Evolutionary conservation across 2,329 filamentous ascomycete species (phyloP).

Genomic region (Cordyceps militaris): DNA sequence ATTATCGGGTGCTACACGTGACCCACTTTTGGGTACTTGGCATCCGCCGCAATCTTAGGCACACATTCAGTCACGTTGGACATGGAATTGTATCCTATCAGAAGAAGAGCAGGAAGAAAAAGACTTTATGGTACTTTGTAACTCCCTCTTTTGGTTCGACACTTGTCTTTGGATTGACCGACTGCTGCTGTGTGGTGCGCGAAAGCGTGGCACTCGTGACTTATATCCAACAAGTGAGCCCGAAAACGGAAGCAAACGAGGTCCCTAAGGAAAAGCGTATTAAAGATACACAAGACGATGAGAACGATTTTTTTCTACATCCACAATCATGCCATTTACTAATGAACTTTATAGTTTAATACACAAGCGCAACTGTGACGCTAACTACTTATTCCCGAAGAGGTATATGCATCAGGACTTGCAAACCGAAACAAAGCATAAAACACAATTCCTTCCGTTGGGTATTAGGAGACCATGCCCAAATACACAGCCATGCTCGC

Average conservation of each 20-base stretch:
- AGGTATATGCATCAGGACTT: background rate
- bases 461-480: constrained; percentile 11
- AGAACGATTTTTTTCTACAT: no score
- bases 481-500: constrained; percentile 11
- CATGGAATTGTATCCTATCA: no score
- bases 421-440: background rate
- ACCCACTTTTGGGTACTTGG: constrained; percentile 1
- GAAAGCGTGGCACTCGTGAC: no score
- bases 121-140: no score
- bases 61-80: background rate
- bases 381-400: background rate
- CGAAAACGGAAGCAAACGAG: no score
- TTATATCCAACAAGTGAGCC: no score
- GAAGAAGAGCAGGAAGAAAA: no score
- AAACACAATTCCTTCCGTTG: constrained; percentile 9
- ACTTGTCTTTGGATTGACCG: no score
- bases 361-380: background rate
- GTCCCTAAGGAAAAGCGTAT: no score
- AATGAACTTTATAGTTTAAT: background rate
- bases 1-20: constrained; percentile 4
- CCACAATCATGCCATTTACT: background rate
- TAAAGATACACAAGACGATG: no score
- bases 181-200: no score
- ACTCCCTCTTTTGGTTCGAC: no score
- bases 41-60: background rate